These are phyloP conservation scores for Cadophora sp. DNA, from an alignment of 2,329 filamentous ascomycete species.

Conservation along the genomic window DNA sequence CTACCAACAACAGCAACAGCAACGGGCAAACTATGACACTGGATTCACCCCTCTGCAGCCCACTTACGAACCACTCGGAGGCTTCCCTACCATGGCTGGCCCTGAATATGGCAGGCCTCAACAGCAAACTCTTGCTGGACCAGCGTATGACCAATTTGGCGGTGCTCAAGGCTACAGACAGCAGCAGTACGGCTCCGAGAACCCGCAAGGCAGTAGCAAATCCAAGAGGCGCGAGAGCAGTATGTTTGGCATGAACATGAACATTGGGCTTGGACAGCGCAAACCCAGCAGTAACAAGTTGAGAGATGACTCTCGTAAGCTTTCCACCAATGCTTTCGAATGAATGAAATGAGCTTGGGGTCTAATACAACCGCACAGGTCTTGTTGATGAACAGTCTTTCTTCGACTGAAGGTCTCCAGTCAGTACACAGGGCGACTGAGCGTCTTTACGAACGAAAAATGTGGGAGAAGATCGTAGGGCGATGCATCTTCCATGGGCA, in stretches of 20 bases:
- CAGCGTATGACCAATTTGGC: slow-evolving; percentile 51
- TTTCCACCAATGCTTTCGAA: slow-evolving; percentile 12
- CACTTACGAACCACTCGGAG: slow-evolving; percentile 50
- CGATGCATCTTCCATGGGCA: neutral
- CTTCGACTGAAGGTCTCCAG: slow-evolving; percentile 40
- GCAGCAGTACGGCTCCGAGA: slow-evolving; percentile 42
- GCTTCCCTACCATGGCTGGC: slow-evolving; percentile 41
- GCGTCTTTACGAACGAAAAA: neutral
- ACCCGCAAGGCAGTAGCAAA: slow-evolving; percentile 47
- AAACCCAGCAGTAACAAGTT: slow-evolving; percentile 42
- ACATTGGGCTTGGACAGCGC: slow-evolving; percentile 50
- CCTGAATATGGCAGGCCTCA: slow-evolving; percentile 42
- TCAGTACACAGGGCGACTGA: neutral
- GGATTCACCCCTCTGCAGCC: slow-evolving; percentile 59
- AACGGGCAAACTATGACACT: slow-evolving; percentile 51
- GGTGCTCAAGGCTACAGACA: slow-evolving; percentile 29
- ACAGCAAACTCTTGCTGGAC: slow-evolving; percentile 39
- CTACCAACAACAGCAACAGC: slow-evolving; percentile 40
- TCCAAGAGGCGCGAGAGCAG: slow-evolving; percentile 64
- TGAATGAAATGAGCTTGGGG: slow-evolving; percentile 12
- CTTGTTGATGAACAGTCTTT: slow-evolving; percentile 45
- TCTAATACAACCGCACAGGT: slow-evolving; percentile 32
- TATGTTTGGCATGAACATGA: slow-evolving; percentile 56
- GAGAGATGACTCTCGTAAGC: slow-evolving; percentile 42
- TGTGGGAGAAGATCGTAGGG: neutral